phyloP scores from a whole-genome alignment of 805 yeast genomes.

The Candida maesae region DNA sequence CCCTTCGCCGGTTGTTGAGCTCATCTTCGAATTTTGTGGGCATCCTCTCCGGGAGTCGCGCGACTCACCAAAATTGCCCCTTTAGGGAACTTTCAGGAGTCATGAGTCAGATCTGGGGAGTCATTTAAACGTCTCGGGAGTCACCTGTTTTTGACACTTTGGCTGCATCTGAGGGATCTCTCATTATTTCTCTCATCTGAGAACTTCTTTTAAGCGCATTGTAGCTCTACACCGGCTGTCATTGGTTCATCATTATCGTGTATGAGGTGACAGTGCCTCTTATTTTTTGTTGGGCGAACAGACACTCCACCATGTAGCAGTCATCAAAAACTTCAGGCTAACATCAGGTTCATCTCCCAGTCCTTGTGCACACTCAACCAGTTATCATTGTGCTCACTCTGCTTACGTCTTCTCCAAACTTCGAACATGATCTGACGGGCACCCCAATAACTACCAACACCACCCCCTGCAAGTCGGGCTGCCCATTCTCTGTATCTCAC shows the following conservation, averaged over 20 bases:
- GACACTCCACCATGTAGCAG: not conserved
- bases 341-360: constrained; percentile 83
- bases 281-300: constrained; percentile 5
- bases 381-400: constrained; percentile 53
- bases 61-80: constrained; percentile 10
- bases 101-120: constrained; percentile 14
- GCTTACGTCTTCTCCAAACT: constrained; percentile 73
- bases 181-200: too few relatives aligned
- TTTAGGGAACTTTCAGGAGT: constrained; percentile 12
- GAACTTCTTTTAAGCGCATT: too few relatives aligned
- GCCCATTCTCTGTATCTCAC: constrained; percentile 68
- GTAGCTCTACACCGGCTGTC: too few relatives aligned
- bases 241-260: too few relatives aligned
- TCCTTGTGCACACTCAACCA: constrained; percentile 81
- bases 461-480: constrained; percentile 42
- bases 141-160: too few relatives aligned
- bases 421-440: constrained; percentile 82
- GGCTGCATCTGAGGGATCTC: too few relatives aligned
- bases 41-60: too few relatives aligned
- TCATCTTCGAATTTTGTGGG: not conserved
- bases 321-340: constrained; percentile 34
- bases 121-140: constrained; percentile 4
- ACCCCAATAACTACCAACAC: constrained; percentile 81
- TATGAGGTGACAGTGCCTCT: too few relatives aligned
- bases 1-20: not conserved